phyloP scores from a whole-genome alignment of 139 green algal species.

The Chlorella sp. region DNA sequence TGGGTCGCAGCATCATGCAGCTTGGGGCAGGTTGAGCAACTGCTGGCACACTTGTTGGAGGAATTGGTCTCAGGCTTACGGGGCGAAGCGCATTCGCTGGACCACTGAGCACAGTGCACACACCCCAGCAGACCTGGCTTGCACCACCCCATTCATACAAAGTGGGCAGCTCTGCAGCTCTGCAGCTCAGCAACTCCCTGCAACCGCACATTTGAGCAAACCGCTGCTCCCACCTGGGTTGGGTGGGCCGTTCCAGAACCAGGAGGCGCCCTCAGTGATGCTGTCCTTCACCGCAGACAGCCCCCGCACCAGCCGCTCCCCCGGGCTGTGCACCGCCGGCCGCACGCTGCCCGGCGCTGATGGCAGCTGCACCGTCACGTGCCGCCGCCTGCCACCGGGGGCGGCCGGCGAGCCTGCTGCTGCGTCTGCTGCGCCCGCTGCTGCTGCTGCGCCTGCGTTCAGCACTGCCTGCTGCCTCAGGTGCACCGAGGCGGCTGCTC shows the following conservation, averaged over 20 bases:
- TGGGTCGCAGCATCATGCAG: too few relatives aligned
- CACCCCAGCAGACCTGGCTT: too few relatives aligned
- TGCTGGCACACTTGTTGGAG: too few relatives aligned
- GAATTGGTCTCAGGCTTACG: too few relatives aligned
- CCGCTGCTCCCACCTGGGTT: conserved; percentile 17
- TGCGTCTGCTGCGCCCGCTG: background rate
- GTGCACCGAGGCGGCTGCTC: background rate
- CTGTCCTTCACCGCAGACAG: conserved; percentile 8
- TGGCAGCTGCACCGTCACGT: background rate
- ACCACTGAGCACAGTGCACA: too few relatives aligned
- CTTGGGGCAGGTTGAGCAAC: too few relatives aligned
- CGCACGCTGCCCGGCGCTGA: background rate
- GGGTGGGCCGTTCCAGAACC: conserved; percentile 10
- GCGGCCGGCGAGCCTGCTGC: background rate
- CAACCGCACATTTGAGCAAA: too few relatives aligned
- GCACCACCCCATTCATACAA: too few relatives aligned
- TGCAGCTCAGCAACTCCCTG: too few relatives aligned
- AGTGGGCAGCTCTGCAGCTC: too few relatives aligned
- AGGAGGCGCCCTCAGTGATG: background rate
- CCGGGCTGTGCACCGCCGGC: background rate
- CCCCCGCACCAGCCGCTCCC: background rate
- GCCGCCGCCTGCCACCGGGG: background rate
- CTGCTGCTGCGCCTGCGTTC: background rate
- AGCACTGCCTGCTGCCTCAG: conserved; percentile 1
- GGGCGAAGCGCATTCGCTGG: too few relatives aligned